Evolutionary conservation across 345 rosid species (phyloP).

Genomic region (Eucalyptus erythrocorys): DNA sequence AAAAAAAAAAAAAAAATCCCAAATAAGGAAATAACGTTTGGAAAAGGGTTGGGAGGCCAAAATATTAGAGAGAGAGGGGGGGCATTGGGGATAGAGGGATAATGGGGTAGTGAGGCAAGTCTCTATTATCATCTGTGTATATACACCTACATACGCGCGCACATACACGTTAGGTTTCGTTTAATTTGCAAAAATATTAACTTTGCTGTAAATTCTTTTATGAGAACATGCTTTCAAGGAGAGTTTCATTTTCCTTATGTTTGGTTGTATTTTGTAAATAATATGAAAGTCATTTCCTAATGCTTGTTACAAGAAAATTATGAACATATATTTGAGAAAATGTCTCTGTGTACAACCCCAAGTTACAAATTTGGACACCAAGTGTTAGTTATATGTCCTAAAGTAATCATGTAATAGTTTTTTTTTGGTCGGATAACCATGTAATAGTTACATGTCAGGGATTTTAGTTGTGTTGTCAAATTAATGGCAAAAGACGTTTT

Average conservation of each 20-base stretch:
- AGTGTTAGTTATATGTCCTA: no score
- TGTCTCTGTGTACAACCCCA: background rate
- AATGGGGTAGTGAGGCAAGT: background rate
- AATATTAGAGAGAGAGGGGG: background rate
- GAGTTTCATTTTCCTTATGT: background rate
- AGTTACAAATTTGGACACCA: background rate
- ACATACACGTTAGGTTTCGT: background rate
- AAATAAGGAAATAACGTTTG: background rate
- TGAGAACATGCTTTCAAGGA: background rate
- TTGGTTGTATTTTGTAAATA: background rate
- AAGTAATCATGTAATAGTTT: no score
- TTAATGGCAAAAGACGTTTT: no score
- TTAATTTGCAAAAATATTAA: no score
- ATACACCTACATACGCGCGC: rapidly evolving
- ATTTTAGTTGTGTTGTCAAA: no score
- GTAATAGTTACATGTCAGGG: no score
- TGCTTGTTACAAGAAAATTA: background rate
- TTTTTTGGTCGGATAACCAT: no score
- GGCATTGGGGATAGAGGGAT: background rate
- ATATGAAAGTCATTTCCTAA: background rate
- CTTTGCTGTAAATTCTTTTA: background rate
- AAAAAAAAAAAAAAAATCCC: background rate
- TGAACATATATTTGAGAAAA: background rate
- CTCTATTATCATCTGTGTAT: background rate
- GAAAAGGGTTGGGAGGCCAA: background rate